Evolutionary conservation across 495 filamentous ascomycete species (phyloP).

Genomic region (Aspergillus mulundensis): DNA sequence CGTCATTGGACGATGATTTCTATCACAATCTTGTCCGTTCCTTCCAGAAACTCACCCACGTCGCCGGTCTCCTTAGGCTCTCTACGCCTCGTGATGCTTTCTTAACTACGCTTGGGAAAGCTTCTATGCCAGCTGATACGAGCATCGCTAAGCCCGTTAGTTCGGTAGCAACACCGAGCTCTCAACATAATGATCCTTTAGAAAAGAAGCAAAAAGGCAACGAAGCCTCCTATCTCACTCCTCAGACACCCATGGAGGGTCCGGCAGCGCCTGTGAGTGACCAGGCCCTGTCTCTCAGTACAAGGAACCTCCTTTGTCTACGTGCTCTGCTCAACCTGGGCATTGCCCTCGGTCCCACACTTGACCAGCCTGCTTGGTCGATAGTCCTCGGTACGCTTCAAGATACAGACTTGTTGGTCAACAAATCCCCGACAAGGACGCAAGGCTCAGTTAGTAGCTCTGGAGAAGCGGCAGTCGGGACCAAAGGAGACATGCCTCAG

Average conservation of each 20-base stretch:
- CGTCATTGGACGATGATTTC: slow-evolving; percentile 87
- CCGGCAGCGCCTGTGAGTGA: slow-evolving; percentile 22
- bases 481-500: slow-evolving; percentile 44
- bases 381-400: slow-evolving; percentile 89
- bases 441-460: slow-evolving; percentile 26
- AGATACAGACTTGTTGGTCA: slow-evolving; percentile 83
- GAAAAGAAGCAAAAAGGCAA: slow-evolving; percentile 41
- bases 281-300: slow-evolving; percentile 59
- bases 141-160: slow-evolving; percentile 37
- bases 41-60: slow-evolving; percentile 94
- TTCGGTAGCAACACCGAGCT: slow-evolving; percentile 29
- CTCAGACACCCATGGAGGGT: slow-evolving; percentile 20
- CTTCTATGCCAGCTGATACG: slow-evolving; percentile 77
- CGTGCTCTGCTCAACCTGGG: slow-evolving; percentile 88
- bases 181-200: slow-evolving; percentile 19
- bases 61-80: slow-evolving; percentile 81
- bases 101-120: slow-evolving; percentile 86
- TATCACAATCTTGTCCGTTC: slow-evolving; percentile 90
- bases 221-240: slow-evolving; percentile 19
- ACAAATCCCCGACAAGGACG: slow-evolving; percentile 45
- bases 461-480: slow-evolving; percentile 23
- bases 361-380: slow-evolving; percentile 74
- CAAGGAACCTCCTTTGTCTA: slow-evolving; percentile 84
- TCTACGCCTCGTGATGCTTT: slow-evolving; percentile 89
- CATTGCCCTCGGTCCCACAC: slow-evolving; percentile 86